Evolutionary conservation across 2,329 filamentous ascomycete species (phyloP), one percentile per base, ranked within the genome.

Genomic region (Sarocladium brachiariae): DNA sequence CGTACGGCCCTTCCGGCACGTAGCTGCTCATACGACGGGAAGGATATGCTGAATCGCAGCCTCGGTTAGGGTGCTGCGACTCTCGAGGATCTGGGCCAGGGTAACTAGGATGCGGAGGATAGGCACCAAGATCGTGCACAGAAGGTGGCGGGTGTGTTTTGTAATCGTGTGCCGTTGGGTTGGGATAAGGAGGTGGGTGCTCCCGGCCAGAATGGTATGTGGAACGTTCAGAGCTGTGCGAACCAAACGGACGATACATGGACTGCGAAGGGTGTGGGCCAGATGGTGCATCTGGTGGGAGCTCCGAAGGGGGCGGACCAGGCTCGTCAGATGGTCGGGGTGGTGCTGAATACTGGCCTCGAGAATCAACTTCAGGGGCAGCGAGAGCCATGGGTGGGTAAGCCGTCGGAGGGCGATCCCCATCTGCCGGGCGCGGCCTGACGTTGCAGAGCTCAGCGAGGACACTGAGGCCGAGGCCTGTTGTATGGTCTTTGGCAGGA

Each of bases 371-470:
- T 9, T 49, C 46, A 18, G 13, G 18, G 14, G 21, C 21, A 9
- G 46, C 31, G 5, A 11, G 23, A 16, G 33, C 18, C 30, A 37
- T 24, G 5, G 46, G 30, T 6, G 46, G 21, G 18, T 24, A 49
- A 16, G 46, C 18, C 25, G 46, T 23, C 24, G 46, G 14, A 4
- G 30, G 33, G 11, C 46, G 46, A 7, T 35, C 46, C 11, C 19
- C 46, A 11, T 35, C 46, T 2, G 18, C n/a, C 5, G 61, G 56
- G 21, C 58, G 57, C 25, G 58, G 57, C 34, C 64, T 61, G 13
- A 66, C 55, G 19, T 62, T 61, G 58, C 66, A 69, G 33, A 70
- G 49, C 52, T 65, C 59, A 10, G 67, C 66, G 23, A 70, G 57
- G 7, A 66, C 53, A 51, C 65, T 64, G 33, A 70, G 64, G 19